Evolutionary conservation across 2,329 filamentous ascomycete species (phyloP).

Genomic region (Trichophyton rubrum): DNA sequence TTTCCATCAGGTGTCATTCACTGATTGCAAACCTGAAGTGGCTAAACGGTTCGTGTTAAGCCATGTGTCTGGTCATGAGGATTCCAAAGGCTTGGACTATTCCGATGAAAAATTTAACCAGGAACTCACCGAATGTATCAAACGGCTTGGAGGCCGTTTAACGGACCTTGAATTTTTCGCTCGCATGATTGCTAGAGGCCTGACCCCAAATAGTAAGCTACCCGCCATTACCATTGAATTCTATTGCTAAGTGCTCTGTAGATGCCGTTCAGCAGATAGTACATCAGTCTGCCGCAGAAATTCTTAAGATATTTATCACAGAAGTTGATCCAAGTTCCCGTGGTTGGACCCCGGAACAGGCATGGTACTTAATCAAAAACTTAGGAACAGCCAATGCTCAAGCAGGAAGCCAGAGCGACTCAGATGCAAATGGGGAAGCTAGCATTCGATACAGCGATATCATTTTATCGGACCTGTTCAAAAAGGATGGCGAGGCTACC

Average conservation of each 20-base stretch:
- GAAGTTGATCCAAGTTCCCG: conserved; percentile 43
- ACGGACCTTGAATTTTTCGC: conserved; percentile 91
- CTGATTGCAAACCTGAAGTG: conserved; percentile 73
- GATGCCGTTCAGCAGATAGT: conserved; percentile 80
- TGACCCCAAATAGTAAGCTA: conserved; percentile 51
- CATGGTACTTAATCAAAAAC: conserved; percentile 74
- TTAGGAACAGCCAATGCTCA: conserved; percentile 52
- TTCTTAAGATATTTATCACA: conserved; percentile 84
- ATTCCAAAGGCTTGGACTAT: conserved; percentile 10
- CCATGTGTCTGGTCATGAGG: conserved; percentile 46
- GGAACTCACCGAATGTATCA: conserved; percentile 71
- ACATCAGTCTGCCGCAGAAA: conserved; percentile 75
- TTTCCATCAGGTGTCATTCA: conserved; percentile 72
- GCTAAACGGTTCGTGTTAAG: conserved; percentile 84
- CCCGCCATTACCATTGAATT: not conserved
- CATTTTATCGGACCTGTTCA: conserved; percentile 63
- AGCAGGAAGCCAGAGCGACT: conserved; percentile 8
- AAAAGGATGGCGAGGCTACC: conserved; percentile 57
- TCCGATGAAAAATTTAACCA: conserved; percentile 41
- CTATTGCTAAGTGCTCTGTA: conserved; percentile 18
- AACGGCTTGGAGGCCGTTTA: conserved; percentile 74
- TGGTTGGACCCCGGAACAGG: conserved; percentile 72
- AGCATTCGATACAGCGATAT: conserved; percentile 72
- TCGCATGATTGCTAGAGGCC: conserved; percentile 76
- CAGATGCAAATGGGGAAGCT: not conserved